Conservation (phyloP, 2,329 filamentous ascomycete genomes). For the Curvularia spicifera region DNA sequence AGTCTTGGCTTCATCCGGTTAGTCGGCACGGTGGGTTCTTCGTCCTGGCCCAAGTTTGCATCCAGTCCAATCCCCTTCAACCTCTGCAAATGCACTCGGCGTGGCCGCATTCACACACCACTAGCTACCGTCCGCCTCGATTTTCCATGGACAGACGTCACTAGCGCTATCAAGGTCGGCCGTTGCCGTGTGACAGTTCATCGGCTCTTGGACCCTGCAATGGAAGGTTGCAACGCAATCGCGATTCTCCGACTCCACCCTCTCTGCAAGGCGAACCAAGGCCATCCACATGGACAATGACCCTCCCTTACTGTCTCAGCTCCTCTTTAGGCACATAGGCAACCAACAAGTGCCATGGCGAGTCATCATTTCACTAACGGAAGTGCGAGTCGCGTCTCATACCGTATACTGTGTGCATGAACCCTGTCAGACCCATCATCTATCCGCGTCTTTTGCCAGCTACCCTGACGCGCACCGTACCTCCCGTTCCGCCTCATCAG, state of each 20-base stretch:
- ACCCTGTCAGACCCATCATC: conserved; percentile 13
- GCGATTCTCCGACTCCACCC: background rate
- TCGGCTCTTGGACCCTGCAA: conserved; percentile 12
- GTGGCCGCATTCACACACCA: conserved; percentile 1
- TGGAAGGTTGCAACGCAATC: conserved; percentile 13
- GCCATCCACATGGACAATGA: background rate
- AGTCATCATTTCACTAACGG: conserved; percentile 8
- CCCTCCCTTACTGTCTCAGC: background rate
- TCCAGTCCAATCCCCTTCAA: conserved; percentile 5
- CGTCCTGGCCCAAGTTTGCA: conserved; percentile 9
- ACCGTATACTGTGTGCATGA: conserved; percentile 5
- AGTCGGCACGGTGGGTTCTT: conserved; percentile 6
- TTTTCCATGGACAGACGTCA: conserved; percentile 3
- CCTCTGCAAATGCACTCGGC: background rate
- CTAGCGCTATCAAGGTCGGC: conserved; percentile 3
- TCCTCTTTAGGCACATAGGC: background rate
- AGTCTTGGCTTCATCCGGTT: background rate
- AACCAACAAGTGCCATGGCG: background rate
- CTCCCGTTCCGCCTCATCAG: conserved; percentile 18
- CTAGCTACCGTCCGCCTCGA: conserved; percentile 3
- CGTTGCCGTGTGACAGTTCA: conserved; percentile 12
- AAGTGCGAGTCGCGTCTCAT: conserved; percentile 7
- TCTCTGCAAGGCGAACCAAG: conserved; percentile 5
- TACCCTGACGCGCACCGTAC: conserved; percentile 16
- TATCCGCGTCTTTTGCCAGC: conserved; percentile 13